A percentile compares a stretch with the other conserved stretches of the same genome.
These are phyloP conservation scores for Fraxinus paxiana DNA, from an alignment of 305 asterid genomes.

Conservation along the genomic window DNA sequence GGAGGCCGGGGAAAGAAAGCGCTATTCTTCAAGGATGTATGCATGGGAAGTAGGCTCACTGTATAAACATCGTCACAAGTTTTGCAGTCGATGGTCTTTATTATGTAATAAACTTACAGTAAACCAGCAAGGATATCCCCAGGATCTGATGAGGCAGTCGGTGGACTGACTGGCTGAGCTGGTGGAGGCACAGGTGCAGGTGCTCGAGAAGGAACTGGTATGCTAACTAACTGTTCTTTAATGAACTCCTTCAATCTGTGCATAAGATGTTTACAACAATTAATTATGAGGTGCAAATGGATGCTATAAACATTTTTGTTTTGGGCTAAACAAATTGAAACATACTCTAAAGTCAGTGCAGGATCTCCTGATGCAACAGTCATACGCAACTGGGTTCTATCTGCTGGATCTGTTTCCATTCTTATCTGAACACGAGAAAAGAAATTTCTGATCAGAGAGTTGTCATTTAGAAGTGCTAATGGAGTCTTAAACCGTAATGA, in stretches of 20 bases:
- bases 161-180: conserved; percentile 52
- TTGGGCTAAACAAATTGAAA: conserved; percentile 11
- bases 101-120: conserved; percentile 41
- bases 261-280: conserved; percentile 2
- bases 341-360: conserved; percentile 82
- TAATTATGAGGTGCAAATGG: neutral
- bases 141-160: conserved; percentile 64
- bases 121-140: conserved; percentile 90
- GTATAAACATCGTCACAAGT: conserved; percentile 50
- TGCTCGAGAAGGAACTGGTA: conserved; percentile 56
- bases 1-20: neutral
- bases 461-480: neutral
- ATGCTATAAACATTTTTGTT: neutral
- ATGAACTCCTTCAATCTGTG: conserved; percentile 85
- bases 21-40: conserved; percentile 15
- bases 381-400: conserved; percentile 93
- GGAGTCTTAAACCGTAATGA: neutral
- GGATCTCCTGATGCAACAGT: conserved; percentile 97
- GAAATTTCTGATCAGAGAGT: neutral
- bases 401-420: conserved; percentile 98
- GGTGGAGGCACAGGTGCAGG: conserved; percentile 49
- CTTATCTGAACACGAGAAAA: conserved; percentile 51
- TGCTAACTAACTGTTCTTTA: conserved; percentile 72
- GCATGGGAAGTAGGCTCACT: conserved; percentile 26
- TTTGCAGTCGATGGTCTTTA: neutral